Percentiles rank a stretch among this genome's conserved stretches.
phyloP scores from a whole-genome alignment of 371 early-diverging fungal species.

The Batkoa obscura region DNA sequence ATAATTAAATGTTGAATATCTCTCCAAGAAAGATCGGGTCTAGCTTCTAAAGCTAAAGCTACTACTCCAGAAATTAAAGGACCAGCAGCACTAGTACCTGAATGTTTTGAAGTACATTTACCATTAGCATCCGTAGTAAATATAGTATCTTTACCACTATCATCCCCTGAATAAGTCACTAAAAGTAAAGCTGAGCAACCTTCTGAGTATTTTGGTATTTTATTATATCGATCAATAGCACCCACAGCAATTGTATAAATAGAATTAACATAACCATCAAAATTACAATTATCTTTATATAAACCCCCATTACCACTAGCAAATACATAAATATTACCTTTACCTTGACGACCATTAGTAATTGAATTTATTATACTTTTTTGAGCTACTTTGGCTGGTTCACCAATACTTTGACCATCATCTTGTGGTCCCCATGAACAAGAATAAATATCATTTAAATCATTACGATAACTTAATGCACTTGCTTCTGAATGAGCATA shows the following conservation, averaged over 20 bases:
- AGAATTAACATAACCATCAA: conserved; percentile 90
- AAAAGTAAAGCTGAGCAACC: conserved; percentile 78
- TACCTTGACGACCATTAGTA: conserved; percentile 60
- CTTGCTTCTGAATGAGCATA: conserved; percentile 78
- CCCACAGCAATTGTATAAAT: conserved; percentile 88
- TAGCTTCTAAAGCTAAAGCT: conserved; percentile 49
- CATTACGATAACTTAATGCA: conserved; percentile 65
- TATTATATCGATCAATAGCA: conserved; percentile 53
- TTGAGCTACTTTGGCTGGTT: conserved; percentile 50
- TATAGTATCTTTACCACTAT: conserved; percentile 11
- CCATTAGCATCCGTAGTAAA: conserved; percentile 61
- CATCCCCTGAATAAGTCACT: conserved; percentile 57
- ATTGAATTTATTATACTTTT: conserved; percentile 71
- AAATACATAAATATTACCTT: conserved; percentile 82
- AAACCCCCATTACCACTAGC: conserved; percentile 87
- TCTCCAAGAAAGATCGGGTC: conserved; percentile 80
- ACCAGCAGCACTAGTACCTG: conserved; percentile 95
- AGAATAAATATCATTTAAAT: conserved; percentile 79
- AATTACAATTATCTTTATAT: conserved; percentile 78
- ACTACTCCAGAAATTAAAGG: conserved; percentile 85
- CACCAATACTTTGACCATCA: conserved; percentile 72
- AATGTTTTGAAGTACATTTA: conserved; percentile 53
- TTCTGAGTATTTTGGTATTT: conserved; percentile 76
- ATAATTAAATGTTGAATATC: conserved; percentile 75
- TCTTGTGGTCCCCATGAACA: conserved; percentile 96